A percentile compares a stretch with the other conserved stretches of the same genome.
Conservation (phyloP, 306 rosid genomes). For the Fragaria vesca region DNA sequence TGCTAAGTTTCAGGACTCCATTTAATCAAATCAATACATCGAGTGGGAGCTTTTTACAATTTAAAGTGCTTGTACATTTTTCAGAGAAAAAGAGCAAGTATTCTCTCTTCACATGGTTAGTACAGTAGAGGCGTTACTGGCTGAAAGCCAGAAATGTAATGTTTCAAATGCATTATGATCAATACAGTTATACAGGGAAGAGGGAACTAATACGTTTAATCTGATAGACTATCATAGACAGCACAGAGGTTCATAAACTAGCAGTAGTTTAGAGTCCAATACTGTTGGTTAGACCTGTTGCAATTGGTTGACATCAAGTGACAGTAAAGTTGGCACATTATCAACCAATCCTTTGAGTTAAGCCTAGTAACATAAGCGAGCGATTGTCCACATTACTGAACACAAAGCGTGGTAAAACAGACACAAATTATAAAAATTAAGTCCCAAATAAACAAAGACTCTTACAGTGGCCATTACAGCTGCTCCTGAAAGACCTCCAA, state of each 20-base stretch:
- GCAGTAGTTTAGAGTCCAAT: background rate
- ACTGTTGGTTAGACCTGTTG: background rate
- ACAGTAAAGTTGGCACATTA: background rate
- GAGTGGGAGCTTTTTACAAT: background rate
- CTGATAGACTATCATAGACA: background rate
- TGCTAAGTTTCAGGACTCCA: background rate
- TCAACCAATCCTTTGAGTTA: background rate
- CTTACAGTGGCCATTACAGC: conserved; percentile 29
- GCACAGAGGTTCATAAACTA: background rate
- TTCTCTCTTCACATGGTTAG: background rate
- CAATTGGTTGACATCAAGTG: background rate
- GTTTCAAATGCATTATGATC: background rate
- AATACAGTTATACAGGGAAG: background rate
- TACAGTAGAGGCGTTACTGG: too few relatives aligned
- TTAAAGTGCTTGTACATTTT: background rate
- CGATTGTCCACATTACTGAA: background rate
- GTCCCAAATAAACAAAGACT: background rate
- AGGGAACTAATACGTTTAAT: background rate
- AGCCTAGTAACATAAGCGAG: background rate
- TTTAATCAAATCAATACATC: background rate
- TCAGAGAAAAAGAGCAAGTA: background rate
- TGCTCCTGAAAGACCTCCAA: conserved; percentile 30
- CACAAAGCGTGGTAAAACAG: background rate
- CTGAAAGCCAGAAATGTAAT: background rate
- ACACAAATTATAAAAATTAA: background rate